These are phyloP conservation scores for Scheffersomyces lignicola DNA, from an alignment of 1,139 yeast species.

Conservation along the genomic window DNA sequence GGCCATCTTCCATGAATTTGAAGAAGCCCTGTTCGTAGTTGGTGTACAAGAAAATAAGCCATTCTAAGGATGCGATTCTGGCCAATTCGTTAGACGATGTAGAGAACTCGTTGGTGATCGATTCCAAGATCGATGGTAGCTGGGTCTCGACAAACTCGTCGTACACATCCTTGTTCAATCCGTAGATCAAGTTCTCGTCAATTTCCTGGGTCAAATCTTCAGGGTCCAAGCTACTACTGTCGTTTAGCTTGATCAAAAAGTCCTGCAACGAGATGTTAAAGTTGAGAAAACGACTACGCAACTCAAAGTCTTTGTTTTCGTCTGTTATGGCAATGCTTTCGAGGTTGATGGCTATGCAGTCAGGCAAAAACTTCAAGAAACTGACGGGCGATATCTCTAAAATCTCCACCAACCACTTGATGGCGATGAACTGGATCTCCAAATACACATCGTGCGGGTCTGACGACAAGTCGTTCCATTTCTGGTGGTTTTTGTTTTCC, in stretches of 20 bases:
- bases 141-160: constrained; percentile 44
- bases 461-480: constrained; percentile 29
- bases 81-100: constrained; percentile 66
- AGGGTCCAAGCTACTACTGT: constrained; percentile 6
- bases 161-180: constrained; percentile 39
- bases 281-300: constrained; percentile 37
- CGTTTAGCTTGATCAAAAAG: constrained; percentile 28
- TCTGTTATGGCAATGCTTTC: constrained; percentile 41
- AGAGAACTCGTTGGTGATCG: constrained; percentile 39
- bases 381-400: constrained; percentile 75
- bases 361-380: constrained; percentile 60
- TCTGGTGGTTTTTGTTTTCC: constrained; percentile 16
- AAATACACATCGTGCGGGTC: constrained; percentile 55
- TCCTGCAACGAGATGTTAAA: constrained; percentile 38
- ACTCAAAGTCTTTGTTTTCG: constrained; percentile 38
- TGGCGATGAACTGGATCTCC: constrained; percentile 76
- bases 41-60: constrained; percentile 83
- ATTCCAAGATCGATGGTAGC: constrained; percentile 33
- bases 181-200: constrained; percentile 23
- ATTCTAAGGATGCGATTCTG: constrained; percentile 81
- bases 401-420: constrained; percentile 81
- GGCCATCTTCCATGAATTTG: constrained; percentile 36
- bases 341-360: constrained; percentile 39
- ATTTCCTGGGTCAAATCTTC: constrained; percentile 7
- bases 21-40: constrained; percentile 66